These are phyloP conservation scores for Trichoderma gamsii DNA, from an alignment of 495 filamentous ascomycete genomes.

Conservation along the genomic window DNA sequence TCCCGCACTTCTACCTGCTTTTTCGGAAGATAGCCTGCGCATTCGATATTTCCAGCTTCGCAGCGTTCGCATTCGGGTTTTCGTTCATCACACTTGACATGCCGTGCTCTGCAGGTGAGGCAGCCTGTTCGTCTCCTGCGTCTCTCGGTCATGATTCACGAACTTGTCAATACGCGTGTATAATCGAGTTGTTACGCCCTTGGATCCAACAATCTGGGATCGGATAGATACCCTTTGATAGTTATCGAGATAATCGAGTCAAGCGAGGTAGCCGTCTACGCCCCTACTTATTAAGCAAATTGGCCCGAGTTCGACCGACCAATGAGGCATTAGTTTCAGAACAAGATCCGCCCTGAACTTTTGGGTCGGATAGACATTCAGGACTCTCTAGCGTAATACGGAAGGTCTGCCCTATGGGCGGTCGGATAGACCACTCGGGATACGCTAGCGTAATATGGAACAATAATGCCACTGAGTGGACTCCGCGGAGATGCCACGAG, in stretches of 20 bases:
- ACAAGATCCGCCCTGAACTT: not conserved
- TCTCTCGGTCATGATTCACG: not conserved
- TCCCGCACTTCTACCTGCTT: conserved; percentile 31
- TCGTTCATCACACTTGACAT: conserved; percentile 38
- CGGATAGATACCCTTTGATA: no score
- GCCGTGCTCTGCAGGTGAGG: conserved; percentile 15
- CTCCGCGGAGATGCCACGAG: conserved; percentile 7
- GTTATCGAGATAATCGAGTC: not conserved
- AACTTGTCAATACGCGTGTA: not conserved
- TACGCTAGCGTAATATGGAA: not conserved
- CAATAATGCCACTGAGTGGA: not conserved
- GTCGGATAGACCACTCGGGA: no score
- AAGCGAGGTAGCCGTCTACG: not conserved
- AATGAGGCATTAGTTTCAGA: not conserved
- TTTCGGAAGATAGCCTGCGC: conserved; percentile 42
- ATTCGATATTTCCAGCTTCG: conserved; percentile 36
- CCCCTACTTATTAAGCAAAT: not conserved
- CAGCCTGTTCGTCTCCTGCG: conserved; percentile 10
- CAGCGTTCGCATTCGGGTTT: conserved; percentile 41
- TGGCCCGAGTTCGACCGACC: not conserved
- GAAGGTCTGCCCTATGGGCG: no score
- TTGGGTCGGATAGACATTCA: no score
- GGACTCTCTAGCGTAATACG: no score
- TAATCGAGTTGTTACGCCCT: not conserved
- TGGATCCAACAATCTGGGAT: not conserved